Evolutionary conservation across 495 filamentous ascomycete genomes (phyloP), one percentile per base, ranked within the genome.

Genomic region (Viridothelium virens): DNA sequence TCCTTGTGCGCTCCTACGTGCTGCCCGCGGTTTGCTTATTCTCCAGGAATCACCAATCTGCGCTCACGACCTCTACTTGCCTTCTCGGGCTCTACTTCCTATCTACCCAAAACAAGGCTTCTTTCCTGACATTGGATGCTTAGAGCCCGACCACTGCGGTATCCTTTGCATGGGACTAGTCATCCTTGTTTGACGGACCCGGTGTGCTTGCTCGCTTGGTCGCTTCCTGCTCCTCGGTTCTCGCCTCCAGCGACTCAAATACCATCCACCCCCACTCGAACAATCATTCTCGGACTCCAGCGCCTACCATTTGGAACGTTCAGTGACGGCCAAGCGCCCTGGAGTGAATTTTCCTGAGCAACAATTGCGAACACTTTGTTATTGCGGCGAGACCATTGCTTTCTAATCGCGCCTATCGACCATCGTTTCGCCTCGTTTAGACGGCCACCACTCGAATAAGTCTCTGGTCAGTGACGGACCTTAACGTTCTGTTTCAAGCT

Each of bases 141-240:
- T 25, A 25, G 25, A 25, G 25, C 25, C 25, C 25, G 25, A 25
- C 25, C 25, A 25, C 25, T 25, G 25, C 25, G 25, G 25, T 25
- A 25, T 25, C 25, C 25, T 25, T 25, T 25, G 25, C 25, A 25
- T 25, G 25, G 25, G 25, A 25, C 25, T 25, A 25, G 41, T 7
- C 6, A 44, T 44, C 41, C 41, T 44, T 44, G 41, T 7, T 44
- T 14, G 41, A 14, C 7, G 14, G 7, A 33, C 18, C 53, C 11
- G 53, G 25, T 36, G 53, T 59, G 31, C 31, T 6, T 44, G 41
- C 41, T 59, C 53, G 53, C 31, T 6, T 44, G 41, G 7, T 59
- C 53, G 53, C 53, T 59, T 59, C 53, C 53, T 59, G 53, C 53
- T 59, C 11, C 53, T 59, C 53, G 53, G 53, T 59, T 59, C 53